Base-by-base conservation (phyloP, 345 rosid species). In the Dovyalis caffra region DNA sequence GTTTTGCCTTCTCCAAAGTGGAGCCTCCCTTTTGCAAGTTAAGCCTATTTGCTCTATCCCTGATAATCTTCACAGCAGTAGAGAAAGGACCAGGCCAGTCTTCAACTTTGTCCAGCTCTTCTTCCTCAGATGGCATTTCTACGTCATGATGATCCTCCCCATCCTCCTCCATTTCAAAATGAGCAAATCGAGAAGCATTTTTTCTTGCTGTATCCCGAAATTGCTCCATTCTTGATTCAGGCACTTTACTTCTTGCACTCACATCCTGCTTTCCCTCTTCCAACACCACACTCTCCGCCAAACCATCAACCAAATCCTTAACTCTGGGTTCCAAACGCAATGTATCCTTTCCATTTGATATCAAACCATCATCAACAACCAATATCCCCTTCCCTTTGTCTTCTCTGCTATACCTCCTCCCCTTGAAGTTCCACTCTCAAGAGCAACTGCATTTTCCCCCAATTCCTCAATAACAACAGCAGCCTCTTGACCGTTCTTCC, bases 31-130 rank as follows among this genome's bases (percentile, higher is more conserved):
- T 63, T 65, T 3, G 70, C 49, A 74, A 25, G 57, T 60, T 80
- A 65, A 66, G 20, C 45, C 85, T 86, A 16, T 79, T 83, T 43
- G 68, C 77, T 58, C 99, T 84, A 53, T 91, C 98, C 85, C 85
- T 85, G 11, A 95, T 90, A 40, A 95, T 92, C 76, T 87, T 93
- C 99, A 91, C 87, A 57, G 97, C 99, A 74, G 99, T 91, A 45
- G 99, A 90, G 83, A 92, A 95, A 18, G 99, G 98, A 58, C 99
- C 99, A 3, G 98, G 99, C 98, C 98, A 95, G 79, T 95, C 98
- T 79, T 89, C 94, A 62, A 78, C 80, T 33, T 75, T 82, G 53
- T 73, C 32, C 64, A 73, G 75, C 65, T 40, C 89, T 70, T 76
- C 88, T 71, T 70, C 78, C 63, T 66, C 78, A n/a, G 87, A 69